Evolutionary conservation across 805 yeast genomes (phyloP).

Genomic region (Metschnikowia colocasiae): DNA sequence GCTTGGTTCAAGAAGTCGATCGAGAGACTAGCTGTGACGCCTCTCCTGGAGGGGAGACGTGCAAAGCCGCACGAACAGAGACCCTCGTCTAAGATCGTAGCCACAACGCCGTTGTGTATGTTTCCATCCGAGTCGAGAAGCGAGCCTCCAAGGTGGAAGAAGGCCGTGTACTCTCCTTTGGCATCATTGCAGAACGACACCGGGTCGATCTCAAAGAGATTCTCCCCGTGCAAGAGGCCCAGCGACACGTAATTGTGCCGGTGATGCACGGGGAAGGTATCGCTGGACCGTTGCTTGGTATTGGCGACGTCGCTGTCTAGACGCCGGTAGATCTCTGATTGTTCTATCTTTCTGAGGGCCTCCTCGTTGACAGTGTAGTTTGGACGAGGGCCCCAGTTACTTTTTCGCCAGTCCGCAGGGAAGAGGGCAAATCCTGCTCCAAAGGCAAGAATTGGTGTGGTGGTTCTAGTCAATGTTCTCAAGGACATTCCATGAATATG

Average conservation of each 20-base stretch:
- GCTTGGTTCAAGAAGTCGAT: constrained; percentile 65
- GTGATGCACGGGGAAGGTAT: constrained; percentile 53
- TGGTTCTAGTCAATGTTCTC: constrained; percentile 11
- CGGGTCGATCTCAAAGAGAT: constrained; percentile 73
- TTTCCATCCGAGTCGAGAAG: constrained; percentile 67
- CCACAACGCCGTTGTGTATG: constrained; percentile 76
- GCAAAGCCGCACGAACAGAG: constrained; percentile 85
- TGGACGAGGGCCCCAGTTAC: constrained; percentile 14
- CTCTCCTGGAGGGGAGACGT: constrained; percentile 70
- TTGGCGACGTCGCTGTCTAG: constrained; percentile 7
- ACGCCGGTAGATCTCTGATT: constrained; percentile 23
- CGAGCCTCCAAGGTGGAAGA: constrained; percentile 66
- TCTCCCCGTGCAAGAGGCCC: constrained; percentile 67
- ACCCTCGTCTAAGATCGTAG: constrained; percentile 80
- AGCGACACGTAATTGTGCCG: constrained; percentile 61
- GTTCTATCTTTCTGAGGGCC: constrained; percentile 32
- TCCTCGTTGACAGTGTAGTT: constrained; percentile 20
- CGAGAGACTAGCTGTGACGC: constrained; percentile 80
- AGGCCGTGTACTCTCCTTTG: constrained; percentile 54
- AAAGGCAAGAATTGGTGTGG: constrained; percentile 18
- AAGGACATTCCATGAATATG: constrained; percentile 3
- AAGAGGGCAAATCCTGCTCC: constrained; percentile 18
- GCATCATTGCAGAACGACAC: constrained; percentile 52
- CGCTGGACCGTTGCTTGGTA: constrained; percentile 14
- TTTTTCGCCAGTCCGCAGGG: constrained; percentile 19